Evolutionary conservation across 2,329 filamentous ascomycete species (phyloP).

Genomic region (Trichoderma sp.): DNA sequence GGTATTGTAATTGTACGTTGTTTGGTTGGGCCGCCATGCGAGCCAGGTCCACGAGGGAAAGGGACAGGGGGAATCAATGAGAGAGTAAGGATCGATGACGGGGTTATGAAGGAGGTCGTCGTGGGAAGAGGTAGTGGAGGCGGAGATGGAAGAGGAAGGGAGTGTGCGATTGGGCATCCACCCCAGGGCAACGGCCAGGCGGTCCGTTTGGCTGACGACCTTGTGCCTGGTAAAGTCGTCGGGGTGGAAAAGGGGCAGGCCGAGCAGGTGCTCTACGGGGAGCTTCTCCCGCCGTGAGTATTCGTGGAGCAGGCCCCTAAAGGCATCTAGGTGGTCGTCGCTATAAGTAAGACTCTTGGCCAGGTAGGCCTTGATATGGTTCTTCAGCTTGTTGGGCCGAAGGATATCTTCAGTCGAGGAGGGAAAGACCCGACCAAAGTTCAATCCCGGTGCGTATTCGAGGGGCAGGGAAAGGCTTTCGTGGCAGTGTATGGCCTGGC

Average conservation of each 20-base stretch:
- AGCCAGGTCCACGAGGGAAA: constrained; percentile 42
- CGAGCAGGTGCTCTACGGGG: constrained; percentile 33
- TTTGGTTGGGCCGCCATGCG: constrained; percentile 33
- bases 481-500: constrained; percentile 37
- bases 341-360: constrained; percentile 29
- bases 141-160: constrained; percentile 22
- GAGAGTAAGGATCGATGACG: constrained; percentile 29
- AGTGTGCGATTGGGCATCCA: constrained; percentile 33
- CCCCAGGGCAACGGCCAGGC: constrained; percentile 36
- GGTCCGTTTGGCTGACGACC: constrained; percentile 35
- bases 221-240: constrained; percentile 31
- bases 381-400: constrained; percentile 29
- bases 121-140: constrained; percentile 17
- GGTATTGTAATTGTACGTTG: constrained; percentile 23
- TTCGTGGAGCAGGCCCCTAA: constrained; percentile 33
- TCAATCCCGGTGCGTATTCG: constrained; percentile 31
- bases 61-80: constrained; percentile 23
- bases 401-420: constrained; percentile 24
- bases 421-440: constrained; percentile 36
- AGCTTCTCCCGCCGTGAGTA: constrained; percentile 30
- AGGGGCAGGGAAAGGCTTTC: constrained; percentile 37
- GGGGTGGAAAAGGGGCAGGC: constrained; percentile 37
- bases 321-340: constrained; percentile 36
- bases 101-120: constrained; percentile 13
- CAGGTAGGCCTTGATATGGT: constrained; percentile 34